Conservation (phyloP, 1,139 yeast species). For the Diutina neorugosa region DNA sequence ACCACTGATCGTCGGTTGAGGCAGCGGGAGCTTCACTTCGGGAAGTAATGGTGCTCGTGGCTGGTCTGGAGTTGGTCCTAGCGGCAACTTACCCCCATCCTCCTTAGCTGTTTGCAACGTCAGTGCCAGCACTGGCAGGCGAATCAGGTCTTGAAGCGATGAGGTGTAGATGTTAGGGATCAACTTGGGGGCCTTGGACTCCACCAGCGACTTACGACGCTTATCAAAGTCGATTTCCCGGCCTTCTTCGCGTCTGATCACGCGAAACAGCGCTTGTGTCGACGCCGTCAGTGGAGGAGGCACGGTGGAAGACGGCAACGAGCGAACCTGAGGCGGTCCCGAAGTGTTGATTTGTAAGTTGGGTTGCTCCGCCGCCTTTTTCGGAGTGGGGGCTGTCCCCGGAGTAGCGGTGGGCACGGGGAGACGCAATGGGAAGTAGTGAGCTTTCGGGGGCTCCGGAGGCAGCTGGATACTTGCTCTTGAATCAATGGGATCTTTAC, state of each 20-base stretch:
- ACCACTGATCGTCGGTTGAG: neutral
- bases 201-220: slow-evolving; percentile 36
- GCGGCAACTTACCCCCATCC: slow-evolving; percentile 6
- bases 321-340: neutral
- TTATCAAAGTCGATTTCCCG: slow-evolving; percentile 75
- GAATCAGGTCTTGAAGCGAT: slow-evolving; percentile 21
- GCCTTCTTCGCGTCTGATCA: slow-evolving; percentile 33
- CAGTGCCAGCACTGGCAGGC: slow-evolving; percentile 29
- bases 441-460: neutral
- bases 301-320: neutral
- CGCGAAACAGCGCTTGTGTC: neutral
- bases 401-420: neutral
- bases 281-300: neutral
- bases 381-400: neutral
- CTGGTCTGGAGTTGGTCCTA: neutral
- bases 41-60: neutral
- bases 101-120: slow-evolving; percentile 23
- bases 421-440: neutral
- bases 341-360: neutral
- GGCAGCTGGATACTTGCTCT: neutral
- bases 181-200: slow-evolving; percentile 28
- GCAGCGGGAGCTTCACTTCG: neutral
- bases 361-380: neutral
- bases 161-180: slow-evolving; percentile 34
- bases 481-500: slow-evolving; percentile 29